A percentile compares a stretch with the other conserved stretches of the same genome.
phyloP scores from a whole-genome alignment of 1,139 yeast genomes.

The Saccharomyces hybrid region DNA sequence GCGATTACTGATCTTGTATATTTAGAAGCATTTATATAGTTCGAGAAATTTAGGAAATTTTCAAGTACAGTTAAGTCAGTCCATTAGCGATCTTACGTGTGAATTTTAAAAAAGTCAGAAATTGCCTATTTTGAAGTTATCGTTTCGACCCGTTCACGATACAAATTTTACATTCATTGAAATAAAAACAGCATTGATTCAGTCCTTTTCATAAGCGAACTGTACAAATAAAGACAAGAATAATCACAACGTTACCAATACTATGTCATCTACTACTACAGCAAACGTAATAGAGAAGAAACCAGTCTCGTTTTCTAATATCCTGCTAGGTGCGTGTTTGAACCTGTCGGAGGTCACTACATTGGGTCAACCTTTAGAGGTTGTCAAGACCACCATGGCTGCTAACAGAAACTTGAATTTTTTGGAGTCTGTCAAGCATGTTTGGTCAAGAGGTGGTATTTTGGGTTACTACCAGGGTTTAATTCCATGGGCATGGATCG shows the following conservation, averaged over 20 bases:
- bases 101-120: neutral
- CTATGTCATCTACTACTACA: slow-evolving; percentile 1
- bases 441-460: slow-evolving; percentile 90
- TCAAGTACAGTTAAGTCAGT: neutral
- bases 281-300: slow-evolving; percentile 46
- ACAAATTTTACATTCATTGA: neutral
- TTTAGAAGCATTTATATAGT: neutral
- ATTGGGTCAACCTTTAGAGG: slow-evolving; percentile 95
- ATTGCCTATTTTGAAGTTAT: neutral
- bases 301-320: slow-evolving; percentile 82
- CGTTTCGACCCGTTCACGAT: neutral
- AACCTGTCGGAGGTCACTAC: slow-evolving; percentile 91
- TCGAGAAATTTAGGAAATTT: neutral
- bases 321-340: slow-evolving; percentile 87
- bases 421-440: slow-evolving; percentile 59
- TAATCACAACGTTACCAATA: neutral
- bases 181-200: neutral
- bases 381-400: slow-evolving; percentile 94
- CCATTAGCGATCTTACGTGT: neutral
- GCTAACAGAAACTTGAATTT: slow-evolving; percentile 76
- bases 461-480: slow-evolving; percentile 93
- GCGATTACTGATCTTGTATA: neutral
- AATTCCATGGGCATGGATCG: slow-evolving; percentile 99
- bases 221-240: neutral
- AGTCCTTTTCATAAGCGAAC: neutral